phyloP scores from a whole-genome alignment of 2,329 filamentous ascomycete genomes.

The Fusarium buharicum region DNA sequence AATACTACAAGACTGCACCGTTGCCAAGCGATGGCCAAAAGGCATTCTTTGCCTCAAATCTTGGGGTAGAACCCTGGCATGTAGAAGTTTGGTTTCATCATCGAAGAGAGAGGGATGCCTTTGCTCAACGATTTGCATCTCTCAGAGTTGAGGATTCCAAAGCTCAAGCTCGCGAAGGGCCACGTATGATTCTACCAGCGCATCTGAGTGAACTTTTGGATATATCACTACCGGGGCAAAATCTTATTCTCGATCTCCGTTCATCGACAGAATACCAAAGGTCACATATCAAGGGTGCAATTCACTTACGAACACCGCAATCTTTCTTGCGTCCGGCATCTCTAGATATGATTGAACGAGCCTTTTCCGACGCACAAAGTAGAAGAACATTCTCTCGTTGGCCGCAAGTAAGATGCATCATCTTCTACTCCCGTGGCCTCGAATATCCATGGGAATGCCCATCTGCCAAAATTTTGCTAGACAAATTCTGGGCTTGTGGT shows the following conservation, averaged over 20 bases:
- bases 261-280: conserved; percentile 58
- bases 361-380: conserved; percentile 61
- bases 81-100: conserved; percentile 67
- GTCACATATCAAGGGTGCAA: conserved; percentile 63
- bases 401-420: conserved; percentile 58
- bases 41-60: conserved; percentile 64
- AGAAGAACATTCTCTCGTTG: conserved; percentile 59
- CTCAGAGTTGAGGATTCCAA: conserved; percentile 55
- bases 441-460: conserved; percentile 64
- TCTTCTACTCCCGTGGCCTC: conserved; percentile 64
- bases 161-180: conserved; percentile 47
- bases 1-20: conserved; percentile 62
- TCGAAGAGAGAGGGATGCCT: conserved; percentile 60
- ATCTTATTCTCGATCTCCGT: conserved; percentile 63
- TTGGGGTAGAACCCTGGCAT: conserved; percentile 62
- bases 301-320: conserved; percentile 62
- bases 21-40: conserved; percentile 61
- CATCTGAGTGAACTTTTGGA: conserved; percentile 63
- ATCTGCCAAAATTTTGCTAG: conserved; percentile 56
- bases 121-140: conserved; percentile 57
- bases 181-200: conserved; percentile 62
- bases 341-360: conserved; percentile 62
- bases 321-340: conserved; percentile 60
- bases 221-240: conserved; percentile 58
- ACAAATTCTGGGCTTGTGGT: conserved; percentile 58